Conservation (phyloP, 2,329 filamentous ascomycete genomes). For the Ceratocystis albifundus region DNA sequence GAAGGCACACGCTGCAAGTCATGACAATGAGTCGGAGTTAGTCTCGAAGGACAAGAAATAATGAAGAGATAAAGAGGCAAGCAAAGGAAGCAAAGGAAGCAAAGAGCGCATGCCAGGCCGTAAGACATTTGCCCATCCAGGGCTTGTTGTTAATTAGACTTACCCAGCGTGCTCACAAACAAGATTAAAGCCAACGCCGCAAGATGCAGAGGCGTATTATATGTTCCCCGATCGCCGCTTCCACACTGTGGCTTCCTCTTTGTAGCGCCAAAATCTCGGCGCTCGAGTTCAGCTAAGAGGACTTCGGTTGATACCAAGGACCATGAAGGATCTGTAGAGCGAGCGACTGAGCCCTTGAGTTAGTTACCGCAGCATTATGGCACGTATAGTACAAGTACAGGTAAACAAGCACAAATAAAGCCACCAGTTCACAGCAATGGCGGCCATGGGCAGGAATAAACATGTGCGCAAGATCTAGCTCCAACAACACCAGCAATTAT, state of each 20-base stretch:
- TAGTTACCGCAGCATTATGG: not conserved
- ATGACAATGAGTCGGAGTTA: not conserved
- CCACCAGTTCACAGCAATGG: not conserved
- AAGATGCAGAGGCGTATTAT: constrained; percentile 57
- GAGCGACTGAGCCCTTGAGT: not conserved
- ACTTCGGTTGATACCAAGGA: constrained; percentile 42
- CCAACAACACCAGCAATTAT: not conserved
- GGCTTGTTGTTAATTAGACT: constrained; percentile 23
- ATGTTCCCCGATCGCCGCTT: constrained; percentile 39
- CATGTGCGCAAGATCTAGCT: not conserved
- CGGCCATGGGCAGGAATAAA: not conserved
- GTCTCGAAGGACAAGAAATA: not conserved
- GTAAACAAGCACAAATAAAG: not conserved
- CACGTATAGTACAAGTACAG: not conserved
- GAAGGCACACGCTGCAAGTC: constrained; percentile 48
- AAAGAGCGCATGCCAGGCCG: too few relatives aligned
- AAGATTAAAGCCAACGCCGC: constrained; percentile 57
- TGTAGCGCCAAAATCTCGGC: constrained; percentile 31
- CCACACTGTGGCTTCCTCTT: constrained; percentile 41
- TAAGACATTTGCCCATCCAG: not conserved
- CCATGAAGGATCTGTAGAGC: constrained; percentile 30
- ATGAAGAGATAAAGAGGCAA: constrained; percentile 2
- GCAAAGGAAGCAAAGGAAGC: not conserved
- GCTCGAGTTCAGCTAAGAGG: constrained; percentile 43
- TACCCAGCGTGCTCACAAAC: constrained; percentile 47